Evolutionary conservation across 2,329 filamentous ascomycete genomes (phyloP).

Genomic region (Aspergillus novofumigatus): DNA sequence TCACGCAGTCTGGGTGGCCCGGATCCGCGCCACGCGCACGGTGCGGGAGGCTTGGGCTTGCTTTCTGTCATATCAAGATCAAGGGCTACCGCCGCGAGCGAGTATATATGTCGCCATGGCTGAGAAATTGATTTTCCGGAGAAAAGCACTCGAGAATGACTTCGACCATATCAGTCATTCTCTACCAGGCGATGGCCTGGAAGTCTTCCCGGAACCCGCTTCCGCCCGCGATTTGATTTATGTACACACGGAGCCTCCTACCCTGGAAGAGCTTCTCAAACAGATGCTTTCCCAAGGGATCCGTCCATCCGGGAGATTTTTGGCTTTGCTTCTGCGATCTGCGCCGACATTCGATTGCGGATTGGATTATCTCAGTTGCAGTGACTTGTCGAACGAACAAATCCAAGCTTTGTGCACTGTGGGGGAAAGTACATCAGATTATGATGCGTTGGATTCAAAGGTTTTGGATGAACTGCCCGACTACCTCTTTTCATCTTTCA

Average conservation of each 20-base stretch:
- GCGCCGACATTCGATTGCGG: slow-evolving; percentile 39
- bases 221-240: slow-evolving; percentile 57
- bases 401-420: slow-evolving; percentile 27
- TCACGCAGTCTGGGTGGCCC: slow-evolving; percentile 50
- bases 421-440: slow-evolving; percentile 10
- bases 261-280: slow-evolving; percentile 47
- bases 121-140: slow-evolving; percentile 48
- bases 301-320: slow-evolving; percentile 38
- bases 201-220: slow-evolving; percentile 51
- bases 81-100: slow-evolving; percentile 31
- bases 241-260: slow-evolving; percentile 51
- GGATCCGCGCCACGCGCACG: slow-evolving; percentile 57
- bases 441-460: slow-evolving; percentile 11
- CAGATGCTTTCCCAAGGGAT: slow-evolving; percentile 47
- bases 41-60: slow-evolving; percentile 62
- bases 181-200: slow-evolving; percentile 54
- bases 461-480: slow-evolving; percentile 29
- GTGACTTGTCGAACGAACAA: slow-evolving; percentile 31
- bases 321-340: slow-evolving; percentile 49
- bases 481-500: slow-evolving; percentile 42
- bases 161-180: slow-evolving; percentile 22
- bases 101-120: slow-evolving; percentile 55
- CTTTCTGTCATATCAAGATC: slow-evolving; percentile 54
- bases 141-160: slow-evolving; percentile 18
- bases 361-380: slow-evolving; percentile 40